Conservation (phyloP, 2,329 filamentous ascomycete species). For the Aureobasidium sp. region DNA sequence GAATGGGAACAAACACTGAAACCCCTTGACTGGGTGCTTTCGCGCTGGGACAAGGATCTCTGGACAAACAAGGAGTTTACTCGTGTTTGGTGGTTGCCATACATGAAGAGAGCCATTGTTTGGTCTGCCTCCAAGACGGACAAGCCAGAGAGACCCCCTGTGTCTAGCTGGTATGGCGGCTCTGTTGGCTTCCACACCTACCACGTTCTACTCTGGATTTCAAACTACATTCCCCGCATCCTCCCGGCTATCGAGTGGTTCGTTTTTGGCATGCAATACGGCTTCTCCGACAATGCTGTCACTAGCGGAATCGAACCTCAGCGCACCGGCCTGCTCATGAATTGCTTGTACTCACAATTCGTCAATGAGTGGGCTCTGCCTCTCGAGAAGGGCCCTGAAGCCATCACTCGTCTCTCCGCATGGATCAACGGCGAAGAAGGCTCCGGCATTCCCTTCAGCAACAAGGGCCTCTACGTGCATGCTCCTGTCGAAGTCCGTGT, state of each 20-base stretch:
- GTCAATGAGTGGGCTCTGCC: constrained; percentile 98
- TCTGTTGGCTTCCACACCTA: constrained; percentile 81
- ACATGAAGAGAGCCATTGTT: constrained; percentile 77
- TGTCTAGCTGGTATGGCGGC: constrained; percentile 72
- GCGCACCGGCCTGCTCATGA: constrained; percentile 79
- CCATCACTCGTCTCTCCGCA: constrained; percentile 69
- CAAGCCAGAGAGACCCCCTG: constrained; percentile 52
- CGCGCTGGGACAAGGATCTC: constrained; percentile 63
- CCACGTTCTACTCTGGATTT: constrained; percentile 78
- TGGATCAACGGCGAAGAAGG: constrained; percentile 76
- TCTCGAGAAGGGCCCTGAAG: constrained; percentile 77
- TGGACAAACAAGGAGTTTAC: constrained; percentile 87
- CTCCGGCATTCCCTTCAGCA: constrained; percentile 68
- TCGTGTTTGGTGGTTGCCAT: constrained; percentile 95
- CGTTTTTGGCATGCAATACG: constrained; percentile 96
- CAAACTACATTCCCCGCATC: constrained; percentile 69
- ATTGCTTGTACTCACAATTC: constrained; percentile 96
- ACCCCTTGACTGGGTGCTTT: constrained; percentile 60
- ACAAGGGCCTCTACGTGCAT: constrained; percentile 74
- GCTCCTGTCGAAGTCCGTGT: constrained; percentile 90
- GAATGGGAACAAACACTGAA: constrained; percentile 78
- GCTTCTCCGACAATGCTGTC: constrained; percentile 64
- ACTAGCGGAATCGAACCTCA: constrained; percentile 74
- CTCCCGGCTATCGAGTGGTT: constrained; percentile 92
- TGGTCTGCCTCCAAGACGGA: constrained; percentile 81